Conservation (phyloP, 441 rosid species). For the Pelargonium citronellum region DNA sequence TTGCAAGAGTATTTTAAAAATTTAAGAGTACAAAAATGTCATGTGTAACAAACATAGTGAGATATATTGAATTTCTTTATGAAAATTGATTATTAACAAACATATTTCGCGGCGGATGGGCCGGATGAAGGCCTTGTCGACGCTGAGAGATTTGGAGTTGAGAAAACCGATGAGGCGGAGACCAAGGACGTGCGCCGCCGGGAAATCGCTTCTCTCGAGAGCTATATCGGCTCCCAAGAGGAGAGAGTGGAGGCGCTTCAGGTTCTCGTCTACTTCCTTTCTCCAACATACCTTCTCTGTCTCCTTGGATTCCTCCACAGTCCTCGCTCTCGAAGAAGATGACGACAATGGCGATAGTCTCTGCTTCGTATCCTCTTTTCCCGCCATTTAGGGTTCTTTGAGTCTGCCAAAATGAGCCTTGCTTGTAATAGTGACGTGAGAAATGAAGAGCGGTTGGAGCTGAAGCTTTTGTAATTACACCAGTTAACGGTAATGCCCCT, state of each 20-base stretch:
- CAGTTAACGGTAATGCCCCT: no score
- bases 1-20: no score
- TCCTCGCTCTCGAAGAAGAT: constrained; percentile 26
- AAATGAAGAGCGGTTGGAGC: no score
- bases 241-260: constrained; percentile 82
- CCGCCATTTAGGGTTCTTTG: constrained; percentile 41
- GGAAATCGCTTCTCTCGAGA: constrained; percentile 59
- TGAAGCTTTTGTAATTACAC: no score
- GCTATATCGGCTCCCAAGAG: constrained; percentile 69
- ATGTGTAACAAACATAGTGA: no score
- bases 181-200: constrained; percentile 58
- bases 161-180: constrained; percentile 90
- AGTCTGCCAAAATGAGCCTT: not conserved
- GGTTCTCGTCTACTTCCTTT: constrained; percentile 60
- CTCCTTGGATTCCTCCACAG: constrained; percentile 26
- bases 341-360: constrained; percentile 12
- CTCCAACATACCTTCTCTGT: constrained; percentile 46
- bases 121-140: not conserved
- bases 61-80: no score
- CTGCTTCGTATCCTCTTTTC: constrained; percentile 31
- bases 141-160: constrained; percentile 48
- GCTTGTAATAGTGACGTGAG: not conserved
- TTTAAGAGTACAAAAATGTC: no score
- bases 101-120: not conserved
- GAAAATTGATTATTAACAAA: no score